Evolutionary conservation across 1,139 yeast species (phyloP).

Genomic region (Blastobotrys buckinghamii): DNA sequence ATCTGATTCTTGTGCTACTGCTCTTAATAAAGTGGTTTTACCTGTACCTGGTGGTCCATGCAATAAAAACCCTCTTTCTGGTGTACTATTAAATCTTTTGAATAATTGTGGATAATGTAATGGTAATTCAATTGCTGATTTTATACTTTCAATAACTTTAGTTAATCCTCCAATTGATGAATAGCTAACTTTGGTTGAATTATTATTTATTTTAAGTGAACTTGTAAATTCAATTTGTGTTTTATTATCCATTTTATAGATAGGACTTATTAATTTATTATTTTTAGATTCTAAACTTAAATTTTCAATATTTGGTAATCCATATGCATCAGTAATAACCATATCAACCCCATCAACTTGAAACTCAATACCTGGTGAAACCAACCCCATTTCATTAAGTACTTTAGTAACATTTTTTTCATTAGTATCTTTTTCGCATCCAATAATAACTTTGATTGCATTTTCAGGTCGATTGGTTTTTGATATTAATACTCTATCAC

Average conservation of each 20-base stretch:
- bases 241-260: slow-evolving; percentile 39
- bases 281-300: slow-evolving; percentile 27
- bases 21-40: slow-evolving; percentile 79
- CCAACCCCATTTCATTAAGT: slow-evolving; percentile 24
- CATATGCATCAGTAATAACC: slow-evolving; percentile 31
- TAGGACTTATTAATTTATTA: slow-evolving; percentile 13
- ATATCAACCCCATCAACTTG: slow-evolving; percentile 15
- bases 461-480: slow-evolving; percentile 49
- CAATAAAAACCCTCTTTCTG: slow-evolving; percentile 72
- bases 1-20: slow-evolving; percentile 62
- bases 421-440: slow-evolving; percentile 22
- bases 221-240: slow-evolving; percentile 3
- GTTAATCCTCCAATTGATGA: slow-evolving; percentile 71
- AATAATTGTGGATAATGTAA: slow-evolving; percentile 71
- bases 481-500: slow-evolving; percentile 58
- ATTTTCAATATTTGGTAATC: slow-evolving; percentile 33
- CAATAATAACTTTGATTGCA: slow-evolving; percentile 37
- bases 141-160: slow-evolving; percentile 54
- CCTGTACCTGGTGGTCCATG: slow-evolving; percentile 99
- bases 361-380: slow-evolving; percentile 21
- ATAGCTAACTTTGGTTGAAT: slow-evolving; percentile 43
- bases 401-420: slow-evolving; percentile 14
- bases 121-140: slow-evolving; percentile 73
- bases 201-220: slow-evolving; percentile 14
- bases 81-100: slow-evolving; percentile 85